phyloP scores from a whole-genome alignment of 2,329 filamentous ascomycete genomes.

The Gaeumannomyces sp. region DNA sequence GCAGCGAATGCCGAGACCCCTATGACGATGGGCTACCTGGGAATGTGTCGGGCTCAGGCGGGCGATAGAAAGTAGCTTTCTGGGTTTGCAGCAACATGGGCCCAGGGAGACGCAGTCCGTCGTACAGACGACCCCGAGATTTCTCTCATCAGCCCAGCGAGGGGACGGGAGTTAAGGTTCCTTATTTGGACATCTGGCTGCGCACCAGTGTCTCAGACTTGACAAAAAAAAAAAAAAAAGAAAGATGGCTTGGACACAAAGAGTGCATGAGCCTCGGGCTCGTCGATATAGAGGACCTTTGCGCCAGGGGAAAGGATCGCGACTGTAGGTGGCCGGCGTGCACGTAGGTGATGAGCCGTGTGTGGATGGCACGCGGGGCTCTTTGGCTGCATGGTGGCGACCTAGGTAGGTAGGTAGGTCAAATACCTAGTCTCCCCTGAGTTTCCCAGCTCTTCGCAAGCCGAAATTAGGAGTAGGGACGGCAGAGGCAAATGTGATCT shows the following conservation, averaged over 20 bases:
- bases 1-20: background rate
- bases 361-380: background rate
- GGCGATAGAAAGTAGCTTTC: background rate
- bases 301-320: background rate
- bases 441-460: too few relatives aligned
- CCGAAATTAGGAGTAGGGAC: background rate
- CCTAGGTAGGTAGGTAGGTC: too few relatives aligned
- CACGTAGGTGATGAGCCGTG: background rate
- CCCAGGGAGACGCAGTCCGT: too few relatives aligned
- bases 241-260: background rate
- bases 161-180: background rate
- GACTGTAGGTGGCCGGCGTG: background rate
- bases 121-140: background rate
- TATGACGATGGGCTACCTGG: background rate
- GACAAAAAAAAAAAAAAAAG: background rate
- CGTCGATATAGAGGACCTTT: background rate
- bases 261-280: background rate
- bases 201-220: background rate
- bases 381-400: background rate
- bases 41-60: background rate
- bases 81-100: background rate
- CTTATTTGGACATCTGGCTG: background rate
- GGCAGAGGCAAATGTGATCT: background rate
- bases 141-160: background rate
- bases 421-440: background rate